Conservation (phyloP, 2,329 filamentous ascomycete species). For the Leptographium radiaticola region DNA sequence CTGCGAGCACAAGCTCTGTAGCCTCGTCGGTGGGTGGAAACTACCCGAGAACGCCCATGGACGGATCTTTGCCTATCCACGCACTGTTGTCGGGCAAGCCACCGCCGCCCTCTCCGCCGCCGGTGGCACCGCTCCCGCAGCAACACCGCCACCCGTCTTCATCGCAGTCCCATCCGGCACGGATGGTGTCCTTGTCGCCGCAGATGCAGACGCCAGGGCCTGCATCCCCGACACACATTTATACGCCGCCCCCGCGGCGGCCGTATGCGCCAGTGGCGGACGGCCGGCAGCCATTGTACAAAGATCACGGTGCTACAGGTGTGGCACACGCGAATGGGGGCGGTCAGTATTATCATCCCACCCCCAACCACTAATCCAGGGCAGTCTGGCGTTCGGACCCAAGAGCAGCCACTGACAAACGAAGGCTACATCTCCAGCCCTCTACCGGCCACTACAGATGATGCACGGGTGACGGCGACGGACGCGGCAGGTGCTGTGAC, state of each 20-base stretch:
- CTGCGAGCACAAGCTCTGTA: constrained; percentile 12
- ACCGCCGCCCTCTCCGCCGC: not conserved
- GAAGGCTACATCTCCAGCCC: constrained; percentile 13
- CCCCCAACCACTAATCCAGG: not conserved
- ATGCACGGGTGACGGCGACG: not conserved
- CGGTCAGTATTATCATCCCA: constrained; percentile 6
- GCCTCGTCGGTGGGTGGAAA: constrained; percentile 20
- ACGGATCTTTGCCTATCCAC: constrained; percentile 41
- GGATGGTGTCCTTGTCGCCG: not conserved
- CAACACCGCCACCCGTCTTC: not conserved
- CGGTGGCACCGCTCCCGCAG: not conserved
- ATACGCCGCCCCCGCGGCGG: not conserved
- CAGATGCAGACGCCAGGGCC: not conserved
- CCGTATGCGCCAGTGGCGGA: not conserved
- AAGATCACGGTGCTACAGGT: not conserved
- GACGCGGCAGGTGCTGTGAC: not conserved
- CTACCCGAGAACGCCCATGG: constrained; percentile 31
- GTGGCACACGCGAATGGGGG: constrained; percentile 6
- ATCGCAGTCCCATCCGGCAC: not conserved
- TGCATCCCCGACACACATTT: not conserved
- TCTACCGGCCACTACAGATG: not conserved
- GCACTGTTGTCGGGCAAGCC: constrained; percentile 25
- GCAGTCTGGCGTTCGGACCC: not conserved
- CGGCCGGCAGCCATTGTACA: constrained; percentile 1
- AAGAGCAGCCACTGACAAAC: constrained; percentile 1